Conservation (phyloP, 148 eudicot species). For the Nepenthes gracilis region DNA sequence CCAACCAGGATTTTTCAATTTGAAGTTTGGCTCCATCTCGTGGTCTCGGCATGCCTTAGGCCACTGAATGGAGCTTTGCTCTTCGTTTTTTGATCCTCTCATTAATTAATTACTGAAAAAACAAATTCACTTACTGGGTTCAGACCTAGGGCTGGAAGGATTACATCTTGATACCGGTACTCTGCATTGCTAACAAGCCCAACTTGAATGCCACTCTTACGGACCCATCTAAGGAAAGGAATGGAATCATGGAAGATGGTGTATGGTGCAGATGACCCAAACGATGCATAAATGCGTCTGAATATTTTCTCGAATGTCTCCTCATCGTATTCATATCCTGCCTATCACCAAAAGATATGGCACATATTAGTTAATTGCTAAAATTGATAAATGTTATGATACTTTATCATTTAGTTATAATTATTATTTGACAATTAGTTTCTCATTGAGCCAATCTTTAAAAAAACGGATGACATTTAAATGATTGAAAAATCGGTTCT, state of each 20-base stretch:
- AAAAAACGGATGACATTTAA: too few relatives aligned
- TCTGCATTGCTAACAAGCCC: conserved; percentile 97
- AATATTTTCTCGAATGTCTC: conserved; percentile 90
- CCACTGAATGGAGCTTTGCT: too few relatives aligned
- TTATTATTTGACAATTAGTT: too few relatives aligned
- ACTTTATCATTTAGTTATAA: too few relatives aligned
- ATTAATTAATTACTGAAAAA: too few relatives aligned
- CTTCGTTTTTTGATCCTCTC: too few relatives aligned
- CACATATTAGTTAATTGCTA: too few relatives aligned
- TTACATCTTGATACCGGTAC: conserved; percentile 82
- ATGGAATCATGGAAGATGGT: conserved; percentile 65
- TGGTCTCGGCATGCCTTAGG: too few relatives aligned
- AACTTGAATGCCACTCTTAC: conserved; percentile 54
- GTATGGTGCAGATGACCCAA: conserved; percentile 95
- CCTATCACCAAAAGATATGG: conserved; percentile 32
- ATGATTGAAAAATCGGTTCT: too few relatives aligned
- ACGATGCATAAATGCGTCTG: conserved; percentile 79
- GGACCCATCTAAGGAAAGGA: conserved; percentile 83
- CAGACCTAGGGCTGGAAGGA: conserved; percentile 85
- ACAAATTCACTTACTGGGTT: conserved; percentile 36
- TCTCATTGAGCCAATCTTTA: too few relatives aligned
- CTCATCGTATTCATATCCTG: conserved; percentile 91
- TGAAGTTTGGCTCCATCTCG: too few relatives aligned
- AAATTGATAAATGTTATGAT: neutral
- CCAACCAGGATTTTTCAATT: too few relatives aligned